A percentile compares a stretch with the other conserved stretches of the same genome.
phyloP scores from a whole-genome alignment of 306 rosid species.

The Trifolium pratense region DNA sequence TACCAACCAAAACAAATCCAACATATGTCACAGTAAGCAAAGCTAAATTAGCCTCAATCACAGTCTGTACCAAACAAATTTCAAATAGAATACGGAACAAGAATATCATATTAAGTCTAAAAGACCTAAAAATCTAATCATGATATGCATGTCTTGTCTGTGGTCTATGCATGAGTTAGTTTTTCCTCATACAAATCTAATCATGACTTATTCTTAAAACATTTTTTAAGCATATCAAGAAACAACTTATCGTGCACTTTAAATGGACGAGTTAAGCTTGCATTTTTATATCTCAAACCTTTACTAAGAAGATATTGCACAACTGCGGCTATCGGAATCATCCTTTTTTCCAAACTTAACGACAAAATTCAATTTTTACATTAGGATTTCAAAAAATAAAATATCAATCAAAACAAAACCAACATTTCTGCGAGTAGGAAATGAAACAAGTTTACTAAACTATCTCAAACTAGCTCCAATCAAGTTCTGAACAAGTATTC shows the following conservation, averaged over 20 bases:
- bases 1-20: not conserved
- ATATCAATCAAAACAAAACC: not conserved
- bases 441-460: not conserved
- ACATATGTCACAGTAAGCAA: not conserved
- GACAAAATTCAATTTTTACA: too few relatives aligned
- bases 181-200: not conserved
- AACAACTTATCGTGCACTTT: too few relatives aligned
- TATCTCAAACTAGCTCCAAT: not conserved
- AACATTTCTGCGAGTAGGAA: not conserved
- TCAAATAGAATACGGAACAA: not conserved
- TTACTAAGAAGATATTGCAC: conserved; percentile 39
- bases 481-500: not conserved
- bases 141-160: not conserved
- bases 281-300: conserved; percentile 44
- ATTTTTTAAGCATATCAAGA: too few relatives aligned
- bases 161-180: not conserved
- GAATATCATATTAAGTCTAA: not conserved
- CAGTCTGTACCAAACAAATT: not conserved
- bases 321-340: conserved; percentile 51
- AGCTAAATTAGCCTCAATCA: conserved; percentile 5
- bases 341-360: conserved; percentile 51
- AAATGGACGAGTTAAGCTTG: conserved; percentile 4
- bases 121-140: not conserved
- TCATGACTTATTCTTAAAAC: too few relatives aligned
- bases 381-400: too few relatives aligned